These are phyloP conservation scores for Leishmania tarentolae DNA, from an alignment of 208 protist species.

Conservation along the genomic window DNA sequence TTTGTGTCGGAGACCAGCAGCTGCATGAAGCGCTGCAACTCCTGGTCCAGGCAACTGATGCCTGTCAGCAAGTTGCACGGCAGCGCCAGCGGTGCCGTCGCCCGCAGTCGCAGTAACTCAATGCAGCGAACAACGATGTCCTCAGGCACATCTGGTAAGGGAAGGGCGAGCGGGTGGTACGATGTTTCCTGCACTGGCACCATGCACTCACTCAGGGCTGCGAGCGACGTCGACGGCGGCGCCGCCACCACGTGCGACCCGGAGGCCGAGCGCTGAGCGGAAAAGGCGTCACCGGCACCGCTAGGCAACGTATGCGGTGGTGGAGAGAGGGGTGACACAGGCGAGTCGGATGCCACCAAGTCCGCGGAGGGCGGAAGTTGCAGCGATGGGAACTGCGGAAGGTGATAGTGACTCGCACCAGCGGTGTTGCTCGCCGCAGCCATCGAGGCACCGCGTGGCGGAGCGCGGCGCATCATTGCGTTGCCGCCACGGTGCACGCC, in stretches of 20 bases:
- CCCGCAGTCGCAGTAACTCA: constrained; percentile 28
- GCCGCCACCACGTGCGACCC: neutral
- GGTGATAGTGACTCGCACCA: neutral
- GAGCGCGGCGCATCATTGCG: constrained; percentile 8
- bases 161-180: constrained; percentile 23
- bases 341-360: neutral
- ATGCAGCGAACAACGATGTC: constrained; percentile 26
- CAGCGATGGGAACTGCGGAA: neutral
- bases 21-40: constrained; percentile 37
- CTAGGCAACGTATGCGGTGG: neutral
- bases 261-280: neutral
- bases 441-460: constrained; percentile 3
- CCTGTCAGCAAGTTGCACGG: constrained; percentile 29
- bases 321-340: neutral
- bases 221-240: neutral
- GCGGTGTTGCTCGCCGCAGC: neutral
- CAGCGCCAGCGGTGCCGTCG: constrained; percentile 27
- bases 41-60: constrained; percentile 37
- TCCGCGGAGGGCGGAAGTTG: constrained; percentile 5
- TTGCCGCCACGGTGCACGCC: constrained; percentile 11
- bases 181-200: constrained; percentile 22
- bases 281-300: neutral
- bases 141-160: constrained; percentile 15
- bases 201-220: constrained; percentile 23
- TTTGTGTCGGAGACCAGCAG: constrained; percentile 19